A percentile compares a stretch with the other conserved stretches of the same genome.
phyloP scores from a whole-genome alignment of 768 basidiomycete species.

The Neoboletus subvelutipes region DNA sequence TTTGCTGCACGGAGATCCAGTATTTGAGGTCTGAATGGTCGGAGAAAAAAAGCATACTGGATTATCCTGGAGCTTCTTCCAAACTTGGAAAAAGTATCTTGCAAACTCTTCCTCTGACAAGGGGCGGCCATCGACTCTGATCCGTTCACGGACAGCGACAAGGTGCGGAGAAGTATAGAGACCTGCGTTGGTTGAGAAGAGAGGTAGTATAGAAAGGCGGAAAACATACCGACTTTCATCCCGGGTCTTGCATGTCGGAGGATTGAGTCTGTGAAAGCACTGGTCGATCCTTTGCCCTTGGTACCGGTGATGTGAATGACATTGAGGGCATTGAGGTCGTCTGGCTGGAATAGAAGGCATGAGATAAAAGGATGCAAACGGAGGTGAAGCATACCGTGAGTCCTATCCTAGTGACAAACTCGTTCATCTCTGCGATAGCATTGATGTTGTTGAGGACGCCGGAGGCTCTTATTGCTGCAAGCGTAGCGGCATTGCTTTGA shows the following conservation, averaged over 20 bases:
- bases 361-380: constrained; percentile 6
- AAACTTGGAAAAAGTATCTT: constrained; percentile 93
- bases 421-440: constrained; percentile 86
- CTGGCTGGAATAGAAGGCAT: constrained; percentile 48
- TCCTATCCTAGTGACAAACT: constrained; percentile 84
- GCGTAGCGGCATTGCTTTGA: constrained; percentile 91
- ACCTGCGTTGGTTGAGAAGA: constrained; percentile 44
- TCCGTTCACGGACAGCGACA: constrained; percentile 92
- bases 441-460: constrained; percentile 52
- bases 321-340: constrained; percentile 83
- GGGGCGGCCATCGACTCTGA: constrained; percentile 88
- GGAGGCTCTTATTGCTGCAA: constrained; percentile 78
- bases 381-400: constrained; percentile 59
- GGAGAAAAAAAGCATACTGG: constrained; percentile 42
- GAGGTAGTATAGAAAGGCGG: not conserved
- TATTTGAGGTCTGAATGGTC: not conserved
- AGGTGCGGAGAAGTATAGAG: constrained; percentile 97
- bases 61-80: constrained; percentile 78
- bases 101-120: constrained; percentile 87
- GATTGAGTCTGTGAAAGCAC: constrained; percentile 88
- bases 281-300: constrained; percentile 97
- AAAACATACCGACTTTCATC: constrained; percentile 74
- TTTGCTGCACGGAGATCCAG: constrained; percentile 40
- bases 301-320: constrained; percentile 97
- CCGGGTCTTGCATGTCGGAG: constrained; percentile 70